Percentiles rank a stretch among this genome's conserved stretches.
Evolutionary conservation across 495 filamentous ascomycete species (phyloP).

Genomic region (Neurospora sp.): DNA sequence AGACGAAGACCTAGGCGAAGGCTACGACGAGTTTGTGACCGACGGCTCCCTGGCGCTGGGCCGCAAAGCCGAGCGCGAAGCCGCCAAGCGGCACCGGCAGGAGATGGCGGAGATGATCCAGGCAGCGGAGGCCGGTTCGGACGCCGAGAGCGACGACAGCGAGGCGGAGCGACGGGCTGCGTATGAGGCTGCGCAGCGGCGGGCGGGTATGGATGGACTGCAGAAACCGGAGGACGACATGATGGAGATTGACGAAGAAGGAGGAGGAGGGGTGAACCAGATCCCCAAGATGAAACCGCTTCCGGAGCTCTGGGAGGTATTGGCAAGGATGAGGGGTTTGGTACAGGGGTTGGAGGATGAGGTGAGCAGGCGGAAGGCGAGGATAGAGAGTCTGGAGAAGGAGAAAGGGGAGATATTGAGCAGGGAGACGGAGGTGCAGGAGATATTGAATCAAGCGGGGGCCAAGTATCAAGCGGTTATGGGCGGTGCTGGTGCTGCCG

Average conservation of each 20-base stretch:
- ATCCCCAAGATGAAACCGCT: conserved; percentile 46
- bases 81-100: conserved; percentile 51
- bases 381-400: conserved; percentile 23
- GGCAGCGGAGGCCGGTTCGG: conserved; percentile 55
- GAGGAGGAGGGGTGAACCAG: conserved; percentile 7
- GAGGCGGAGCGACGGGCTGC: conserved; percentile 72
- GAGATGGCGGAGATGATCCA: conserved; percentile 80
- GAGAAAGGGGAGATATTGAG: conserved; percentile 51
- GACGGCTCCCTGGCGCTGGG: conserved; percentile 75
- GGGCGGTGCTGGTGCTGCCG: conserved; percentile 18
- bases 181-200: conserved; percentile 82
- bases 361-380: conserved; percentile 14
- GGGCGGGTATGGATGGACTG: conserved; percentile 66
- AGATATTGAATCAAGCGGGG: conserved; percentile 68
- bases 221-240: conserved; percentile 27
- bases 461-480: conserved; percentile 52
- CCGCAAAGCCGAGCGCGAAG: conserved; percentile 68
- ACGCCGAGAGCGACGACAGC: conserved; percentile 57
- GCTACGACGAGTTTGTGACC: conserved; percentile 85
- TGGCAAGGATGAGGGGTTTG: conserved; percentile 34
- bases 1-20: conserved; percentile 91
- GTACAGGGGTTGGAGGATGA: conserved; percentile 27
- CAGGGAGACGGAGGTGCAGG: conserved; percentile 73
- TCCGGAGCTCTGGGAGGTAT: conserved; percentile 41
- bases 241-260: conserved; percentile 13